Evolutionary conservation across 192 early-diverging fungal genomes (phyloP).

Genomic region (Podochytrium sp.): DNA sequence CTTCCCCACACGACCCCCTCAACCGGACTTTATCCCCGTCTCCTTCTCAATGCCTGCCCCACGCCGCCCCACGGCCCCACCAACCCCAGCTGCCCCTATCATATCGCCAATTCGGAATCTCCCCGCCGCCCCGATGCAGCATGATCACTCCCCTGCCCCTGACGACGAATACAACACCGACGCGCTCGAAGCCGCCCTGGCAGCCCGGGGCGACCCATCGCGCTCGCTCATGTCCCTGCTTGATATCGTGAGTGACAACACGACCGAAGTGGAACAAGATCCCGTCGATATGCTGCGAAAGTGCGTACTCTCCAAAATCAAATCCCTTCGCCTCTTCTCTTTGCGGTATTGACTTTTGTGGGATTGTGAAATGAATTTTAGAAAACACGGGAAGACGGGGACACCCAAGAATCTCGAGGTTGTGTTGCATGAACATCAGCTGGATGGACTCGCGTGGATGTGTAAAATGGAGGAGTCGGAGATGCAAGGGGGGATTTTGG

Average conservation of each 20-base stretch:
- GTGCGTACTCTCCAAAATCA: too few relatives aligned
- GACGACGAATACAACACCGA: not conserved
- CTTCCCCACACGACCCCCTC: not conserved
- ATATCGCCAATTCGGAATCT: not conserved
- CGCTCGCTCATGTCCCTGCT: not conserved
- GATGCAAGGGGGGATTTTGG: constrained; percentile 19
- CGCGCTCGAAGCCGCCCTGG: not conserved
- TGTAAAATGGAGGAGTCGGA: constrained; percentile 13
- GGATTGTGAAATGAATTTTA: not conserved
- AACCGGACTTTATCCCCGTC: too few relatives aligned
- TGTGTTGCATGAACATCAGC: constrained; percentile 7
- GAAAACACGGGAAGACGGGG: not conserved
- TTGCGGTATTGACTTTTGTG: not conserved
- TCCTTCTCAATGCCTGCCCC: not conserved
- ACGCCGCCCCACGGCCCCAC: not conserved
- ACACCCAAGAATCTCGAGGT: constrained; percentile 2
- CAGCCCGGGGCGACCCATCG: not conserved
- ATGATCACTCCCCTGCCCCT: not conserved
- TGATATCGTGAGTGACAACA: not conserved
- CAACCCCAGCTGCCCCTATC: not conserved
- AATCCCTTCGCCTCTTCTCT: not conserved
- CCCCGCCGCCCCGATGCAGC: not conserved
- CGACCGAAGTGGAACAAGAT: not conserved
- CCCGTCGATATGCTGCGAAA: not conserved
- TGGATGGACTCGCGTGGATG: constrained; percentile 19